Evolutionary conservation across 1,284 basidiomycete species (phyloP), one percentile per base, ranked within the genome.

Genomic region (Cutaneotrichosporon cavernicola): DNA sequence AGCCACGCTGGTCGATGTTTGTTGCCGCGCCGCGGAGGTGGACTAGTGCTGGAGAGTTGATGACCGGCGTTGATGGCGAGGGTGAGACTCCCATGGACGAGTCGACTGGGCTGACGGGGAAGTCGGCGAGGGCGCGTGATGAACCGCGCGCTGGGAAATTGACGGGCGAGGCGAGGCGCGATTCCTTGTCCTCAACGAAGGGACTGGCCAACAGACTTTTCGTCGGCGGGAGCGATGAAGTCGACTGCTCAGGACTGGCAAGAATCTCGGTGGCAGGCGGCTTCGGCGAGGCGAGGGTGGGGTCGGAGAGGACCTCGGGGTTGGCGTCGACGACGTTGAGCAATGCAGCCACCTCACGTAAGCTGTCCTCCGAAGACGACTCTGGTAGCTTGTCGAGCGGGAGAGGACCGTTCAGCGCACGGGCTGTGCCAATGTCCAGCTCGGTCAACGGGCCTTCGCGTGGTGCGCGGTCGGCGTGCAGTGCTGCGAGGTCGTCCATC

Each of bases 1-100:
- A 79, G 9, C 73, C 77, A 40, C 79, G 65, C 68, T 76, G 76
- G 57, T 76, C 75, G 26, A n/a, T 7, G 18, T 16, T n/a, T 4
- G 66, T 61, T 11, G 22, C 56, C 16, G 21, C 26, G 32, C 32
- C 21, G 26, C 47, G 32, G 18, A 38, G 50, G 26, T 65, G 18
- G 21, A 21, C 22, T 11, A 58, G 22, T 18, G 26, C 34, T 7
- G 40, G 56, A 21, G 56, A 58, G 51, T 31, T 53, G 31, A 53
- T 53, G 6, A 31, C 9, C 3, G 30, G 51, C 14, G 51, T 30
- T 8, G 30, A 32, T 13, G 31, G 30, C 18, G 31, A 6, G 30
- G 51, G 51, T 11, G 49, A 31, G 49, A 30, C 22, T 30, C 49
- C 21, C 49, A 11, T 26, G 5, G 49, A 51, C 49, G 21, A 51